These are phyloP conservation scores for Pisolithus microcarpus DNA, from an alignment of 768 basidiomycete species.

Conservation along the genomic window DNA sequence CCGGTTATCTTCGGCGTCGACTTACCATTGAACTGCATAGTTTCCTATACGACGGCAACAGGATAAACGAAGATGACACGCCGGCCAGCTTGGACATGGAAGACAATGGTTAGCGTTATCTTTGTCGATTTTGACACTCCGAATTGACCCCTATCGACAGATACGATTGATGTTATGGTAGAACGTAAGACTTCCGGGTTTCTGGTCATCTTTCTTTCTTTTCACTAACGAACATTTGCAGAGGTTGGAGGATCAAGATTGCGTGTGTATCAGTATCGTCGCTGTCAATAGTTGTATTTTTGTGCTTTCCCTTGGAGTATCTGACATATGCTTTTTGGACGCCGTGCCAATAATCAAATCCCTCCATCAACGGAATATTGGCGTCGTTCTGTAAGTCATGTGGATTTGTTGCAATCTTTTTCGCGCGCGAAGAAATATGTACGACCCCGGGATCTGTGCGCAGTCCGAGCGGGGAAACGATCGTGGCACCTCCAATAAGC, in stretches of 20 bases:
- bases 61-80: conserved; percentile 87
- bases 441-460: too few species aligned
- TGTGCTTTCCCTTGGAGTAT: neutral
- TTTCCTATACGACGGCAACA: conserved; percentile 83
- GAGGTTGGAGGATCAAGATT: conserved; percentile 39
- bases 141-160: conserved; percentile 29
- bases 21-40: conserved; percentile 33
- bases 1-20: neutral
- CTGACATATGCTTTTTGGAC: neutral
- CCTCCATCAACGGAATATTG: neutral
- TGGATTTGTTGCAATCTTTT: neutral
- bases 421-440: too few species aligned
- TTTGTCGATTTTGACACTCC: neutral
- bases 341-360: too few species aligned
- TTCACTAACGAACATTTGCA: conserved; percentile 10
- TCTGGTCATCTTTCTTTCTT: neutral
- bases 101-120: conserved; percentile 59
- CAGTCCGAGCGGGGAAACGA: too few species aligned
- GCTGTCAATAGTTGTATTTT: conserved; percentile 8
- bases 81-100: conserved; percentile 83
- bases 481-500: too few species aligned
- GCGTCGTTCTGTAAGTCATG: neutral
- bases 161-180: conserved; percentile 95
- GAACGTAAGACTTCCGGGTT: conserved; percentile 58
- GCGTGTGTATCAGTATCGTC: conserved; percentile 2